Evolutionary conservation across 2,329 filamentous ascomycete species (phyloP), one percentile per base, ranked within the genome.

Genomic region (Dactylellina parvicollis): DNA sequence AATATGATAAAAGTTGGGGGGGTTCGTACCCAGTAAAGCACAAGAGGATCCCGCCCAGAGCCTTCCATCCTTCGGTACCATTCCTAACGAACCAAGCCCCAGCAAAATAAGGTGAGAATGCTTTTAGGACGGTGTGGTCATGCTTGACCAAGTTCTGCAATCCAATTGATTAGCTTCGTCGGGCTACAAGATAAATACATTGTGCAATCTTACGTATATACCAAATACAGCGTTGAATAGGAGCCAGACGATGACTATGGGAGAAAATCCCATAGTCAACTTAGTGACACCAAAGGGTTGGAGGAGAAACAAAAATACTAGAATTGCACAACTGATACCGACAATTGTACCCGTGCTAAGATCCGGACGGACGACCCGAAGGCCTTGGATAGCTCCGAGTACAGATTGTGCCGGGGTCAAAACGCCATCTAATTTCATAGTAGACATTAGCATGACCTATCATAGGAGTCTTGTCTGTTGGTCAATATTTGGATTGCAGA

Each of bases 331-430:
- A 0, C 86, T 85, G 0, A 86, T 84, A 8, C 89, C 89, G 10
- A 90, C 84, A 20, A 91, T 86, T 1, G 86, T 85, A 1, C 83
- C 80, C 36, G 83, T 85, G 20, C 81, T 81, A 50, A 91, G 86
- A 67, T 85, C 81, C 0, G 85, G 83, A 16, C 83, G 83, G 28
- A 87, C 86, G 0, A 90, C 88, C 24, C 83, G 82, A 12, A 75
- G 54, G 20, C 73, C 88, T 78, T 91, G 88, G 14, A 90, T 86
- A 1, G 89, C 88, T 24, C 89, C 89, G 4, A 91, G 83, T 1
- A 90, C 87, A 2, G 88, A 90, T 78, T 91, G 88, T 0, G 89
- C 89, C 0, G 88, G 89, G 0, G 88, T 90, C 24, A 90, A 81
- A 9, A 90, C 84, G 47, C 88, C 88, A 78, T 90, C 85, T 74